Evolutionary conservation across 306 rosid genomes (phyloP), one percentile per base, ranked within the genome.

Genomic region (Luffa aegyptiaca): DNA sequence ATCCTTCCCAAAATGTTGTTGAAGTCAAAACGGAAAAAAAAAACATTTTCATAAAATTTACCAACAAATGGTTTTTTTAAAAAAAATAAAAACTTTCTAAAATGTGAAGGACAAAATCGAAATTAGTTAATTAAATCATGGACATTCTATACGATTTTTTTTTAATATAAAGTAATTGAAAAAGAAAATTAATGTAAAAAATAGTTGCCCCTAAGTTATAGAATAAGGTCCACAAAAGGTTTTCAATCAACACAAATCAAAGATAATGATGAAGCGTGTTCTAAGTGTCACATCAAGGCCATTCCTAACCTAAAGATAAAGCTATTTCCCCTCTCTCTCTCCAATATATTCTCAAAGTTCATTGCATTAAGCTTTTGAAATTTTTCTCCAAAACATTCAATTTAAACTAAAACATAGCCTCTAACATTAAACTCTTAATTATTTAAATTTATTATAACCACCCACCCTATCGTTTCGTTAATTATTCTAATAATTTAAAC

Each of bases 191-290:
- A 44, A 46, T 20, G 76, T 45, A 4, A 69, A 42, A 69, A 44
- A 20, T 12, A 5, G 36, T 70, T 45, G 58, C 42, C 58, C 77
- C n/a, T 71, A 48, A 33, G 41, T 72, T 72, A 72, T 69, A 71
- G 76, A 73, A 48, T 51, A 35, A 73, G 78, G 78, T 31, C 78
- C 78, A 73, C 78, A 73, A 0, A 10, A 73, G 33, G 10, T 14
- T 73, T 49, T 46, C 13, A 51, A 73, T 51, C 31, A 73, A 73
- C 62, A 51, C 31, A 73, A 73, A 73, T 73, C 31, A 73, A 73
- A 73, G 26, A 73, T 51, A 73, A 73, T 73, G 78, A 73, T 73
- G 78, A 73, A 73, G 78, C 78, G 78, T 74, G 78, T 74, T 74
- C 17, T 33, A 26, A 31, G 3, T 74, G 78, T 74, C 61, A 31